Base-by-base conservation (phyloP, 352 stramenopile genomes). In the Phytophthora citrophthora region DNA sequence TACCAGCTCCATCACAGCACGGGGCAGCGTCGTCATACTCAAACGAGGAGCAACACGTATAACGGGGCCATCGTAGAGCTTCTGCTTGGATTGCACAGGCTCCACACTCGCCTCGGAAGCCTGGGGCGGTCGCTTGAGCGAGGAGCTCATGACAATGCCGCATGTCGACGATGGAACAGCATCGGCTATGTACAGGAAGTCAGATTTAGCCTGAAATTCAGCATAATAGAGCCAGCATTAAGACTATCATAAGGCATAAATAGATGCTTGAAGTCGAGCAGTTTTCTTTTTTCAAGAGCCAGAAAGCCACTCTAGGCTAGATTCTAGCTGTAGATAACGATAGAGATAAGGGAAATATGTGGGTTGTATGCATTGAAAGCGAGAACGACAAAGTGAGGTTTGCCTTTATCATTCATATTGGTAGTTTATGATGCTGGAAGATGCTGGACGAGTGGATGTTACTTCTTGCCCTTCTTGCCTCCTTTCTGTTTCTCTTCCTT, bases 1-100 rank as follows among this genome's bases (percentile, higher is more conserved):
- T 26, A 88, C 54, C 31, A 85, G 54, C 61, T 83, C 78, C 76
- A 85, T 74, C 12, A 81, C 74, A 1, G 76, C 65, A 36, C 76
- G 78, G 15, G 78, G 78, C 46, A 88, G 57, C 46, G 71, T 58
- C 39, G 62, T 61, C 64, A 80, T 66, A 12, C 52, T 66, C 29
- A 64, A 44, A n/a, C 24, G 41, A 50, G 44, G 43, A 12, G 40
- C 39, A 7, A 43, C 18, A 24, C 38, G 58, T 1, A 51, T 31
- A 16, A n/a, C 40, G 0, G 40, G 27, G 2, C 13, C 52, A 60
- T 64, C 47, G 38, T 24, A 36, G 6, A 58, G 40, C 53, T 61
- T 64, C 15, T 16, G 41, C 29, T 57, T 73, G 52, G 50, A 45
- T 61, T 55, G 34, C 55, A 50, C 31, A 40, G 48, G 31, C 55